These are phyloP conservation scores for Trichosporon asahii DNA, from an alignment of 1,284 basidiomycete genomes.

Conservation along the genomic window DNA sequence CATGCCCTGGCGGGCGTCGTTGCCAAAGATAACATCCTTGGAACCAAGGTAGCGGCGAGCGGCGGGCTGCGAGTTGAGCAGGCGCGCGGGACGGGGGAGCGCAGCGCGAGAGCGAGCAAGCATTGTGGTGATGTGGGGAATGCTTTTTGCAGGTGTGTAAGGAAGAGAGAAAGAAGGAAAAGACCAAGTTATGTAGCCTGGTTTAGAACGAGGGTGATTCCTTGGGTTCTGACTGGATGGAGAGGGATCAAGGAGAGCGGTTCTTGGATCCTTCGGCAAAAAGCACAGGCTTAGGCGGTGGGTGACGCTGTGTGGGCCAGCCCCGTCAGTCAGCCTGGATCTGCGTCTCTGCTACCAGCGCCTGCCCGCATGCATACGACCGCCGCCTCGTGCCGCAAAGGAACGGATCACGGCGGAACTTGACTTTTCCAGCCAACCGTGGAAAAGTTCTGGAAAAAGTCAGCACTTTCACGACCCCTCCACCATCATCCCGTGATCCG, in stretches of 20 bases:
- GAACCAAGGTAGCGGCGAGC: constrained; percentile 62
- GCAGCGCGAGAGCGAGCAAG: constrained; percentile 44
- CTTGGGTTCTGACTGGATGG: constrained; percentile 1
- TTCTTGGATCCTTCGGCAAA: constrained; percentile 13
- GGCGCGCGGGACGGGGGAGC: constrained; percentile 54
- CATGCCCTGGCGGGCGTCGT: constrained; percentile 90
- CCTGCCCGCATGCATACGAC: constrained; percentile 2
- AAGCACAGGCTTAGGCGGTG: constrained; percentile 12
- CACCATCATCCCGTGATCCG: not conserved
- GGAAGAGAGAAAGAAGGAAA: constrained; percentile 12
- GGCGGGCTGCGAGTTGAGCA: constrained; percentile 52
- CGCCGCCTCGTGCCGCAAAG: not conserved
- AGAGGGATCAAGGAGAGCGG: not conserved
- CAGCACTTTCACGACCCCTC: not conserved
- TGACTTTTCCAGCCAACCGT: constrained; percentile 15
- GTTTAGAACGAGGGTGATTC: not conserved
- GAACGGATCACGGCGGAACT: constrained; percentile 1
- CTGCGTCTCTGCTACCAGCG: not conserved
- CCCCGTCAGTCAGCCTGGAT: not conserved
- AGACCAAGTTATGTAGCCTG: constrained; percentile 5
- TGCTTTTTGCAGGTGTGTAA: constrained; percentile 20
- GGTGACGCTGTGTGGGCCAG: not conserved
- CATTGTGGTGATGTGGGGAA: constrained; percentile 21
- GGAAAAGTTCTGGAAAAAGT: constrained; percentile 31
- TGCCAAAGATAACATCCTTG: constrained; percentile 96